These are phyloP conservation scores for Adansonia digitata DNA, from an alignment of 345 rosid genomes.

Conservation along the genomic window DNA sequence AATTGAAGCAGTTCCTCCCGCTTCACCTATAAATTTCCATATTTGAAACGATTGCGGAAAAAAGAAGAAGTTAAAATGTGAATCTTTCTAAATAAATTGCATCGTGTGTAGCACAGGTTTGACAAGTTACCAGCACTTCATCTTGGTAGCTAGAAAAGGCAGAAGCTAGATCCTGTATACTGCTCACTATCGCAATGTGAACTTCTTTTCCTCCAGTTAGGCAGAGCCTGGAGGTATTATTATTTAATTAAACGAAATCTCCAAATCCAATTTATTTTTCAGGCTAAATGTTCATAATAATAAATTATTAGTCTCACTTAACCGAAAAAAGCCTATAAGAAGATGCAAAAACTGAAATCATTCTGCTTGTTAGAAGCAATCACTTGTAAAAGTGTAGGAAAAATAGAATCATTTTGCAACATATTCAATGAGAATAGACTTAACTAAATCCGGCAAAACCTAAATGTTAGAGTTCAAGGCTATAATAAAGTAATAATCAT, in stretches of 20 bases:
- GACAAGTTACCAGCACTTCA: slow-evolving; percentile 79
- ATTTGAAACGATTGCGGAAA: neutral
- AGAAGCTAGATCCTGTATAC: slow-evolving; percentile 86
- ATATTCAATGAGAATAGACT: neutral
- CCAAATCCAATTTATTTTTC: slow-evolving; percentile 2
- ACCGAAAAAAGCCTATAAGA: slow-evolving; percentile 4
- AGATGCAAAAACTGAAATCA: neutral
- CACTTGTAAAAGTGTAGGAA: neutral
- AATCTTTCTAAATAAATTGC: slow-evolving; percentile 10
- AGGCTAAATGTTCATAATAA: neutral
- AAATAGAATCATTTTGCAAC: neutral
- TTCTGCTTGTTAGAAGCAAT: neutral
- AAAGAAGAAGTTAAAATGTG: slow-evolving; percentile 8
- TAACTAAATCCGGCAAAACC: neutral
- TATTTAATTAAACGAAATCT: neutral
- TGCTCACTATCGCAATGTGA: slow-evolving; percentile 87
- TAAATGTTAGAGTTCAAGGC: neutral
- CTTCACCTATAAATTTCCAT: slow-evolving; percentile 57
- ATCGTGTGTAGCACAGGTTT: neutral
- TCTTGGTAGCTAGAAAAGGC: slow-evolving; percentile 76
- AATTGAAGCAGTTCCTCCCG: slow-evolving; percentile 95
- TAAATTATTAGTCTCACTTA: neutral
- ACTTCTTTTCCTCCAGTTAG: slow-evolving; percentile 94
- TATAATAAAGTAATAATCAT: slow-evolving; percentile 11
- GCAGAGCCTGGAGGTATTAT: slow-evolving; percentile 49